phyloP scores from a whole-genome alignment of 208 protist species.

The Leishmania guyanensis region DNA sequence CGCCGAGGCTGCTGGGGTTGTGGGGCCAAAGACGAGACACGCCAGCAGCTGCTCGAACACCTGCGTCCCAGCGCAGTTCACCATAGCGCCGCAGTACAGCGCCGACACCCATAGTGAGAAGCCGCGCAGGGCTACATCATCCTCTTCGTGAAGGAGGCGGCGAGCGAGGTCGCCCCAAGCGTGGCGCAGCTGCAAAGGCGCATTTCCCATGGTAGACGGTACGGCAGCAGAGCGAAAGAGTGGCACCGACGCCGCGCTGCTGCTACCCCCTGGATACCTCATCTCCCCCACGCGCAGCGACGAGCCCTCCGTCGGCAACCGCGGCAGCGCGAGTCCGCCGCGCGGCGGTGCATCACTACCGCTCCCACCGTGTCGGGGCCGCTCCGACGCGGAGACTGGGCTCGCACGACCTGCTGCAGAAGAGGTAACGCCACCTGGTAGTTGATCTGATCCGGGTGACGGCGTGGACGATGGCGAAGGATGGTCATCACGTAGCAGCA shows the following conservation, averaged over 20 bases:
- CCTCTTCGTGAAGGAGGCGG: conserved; percentile 14
- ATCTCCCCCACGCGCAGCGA: conserved; percentile 15
- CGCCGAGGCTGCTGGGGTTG: neutral
- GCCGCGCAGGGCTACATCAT: conserved; percentile 5
- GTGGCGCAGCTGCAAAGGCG: conserved; percentile 15
- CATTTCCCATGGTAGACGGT: neutral
- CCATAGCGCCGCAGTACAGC: conserved; percentile 47
- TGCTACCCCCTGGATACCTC: neutral
- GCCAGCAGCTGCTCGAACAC: conserved; percentile 65
- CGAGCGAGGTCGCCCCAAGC: conserved; percentile 15
- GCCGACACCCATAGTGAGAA: conserved; percentile 40
- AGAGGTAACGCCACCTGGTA: neutral
- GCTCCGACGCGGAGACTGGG: neutral
- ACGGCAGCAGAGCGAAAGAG: conserved; percentile 14
- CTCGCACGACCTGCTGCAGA: neutral
- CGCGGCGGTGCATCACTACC: neutral
- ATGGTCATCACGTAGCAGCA: conserved; percentile 1
- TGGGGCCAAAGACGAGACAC: conserved; percentile 34
- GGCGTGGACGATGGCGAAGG: neutral
- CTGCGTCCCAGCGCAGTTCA: conserved; percentile 63
- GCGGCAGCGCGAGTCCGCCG: neutral
- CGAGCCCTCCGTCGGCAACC: neutral
- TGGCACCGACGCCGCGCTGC: neutral
- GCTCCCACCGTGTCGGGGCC: neutral
- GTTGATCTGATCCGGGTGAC: neutral